Evolutionary conservation across 441 rosid genomes (phyloP).

Genomic region (Breynia disticha): DNA sequence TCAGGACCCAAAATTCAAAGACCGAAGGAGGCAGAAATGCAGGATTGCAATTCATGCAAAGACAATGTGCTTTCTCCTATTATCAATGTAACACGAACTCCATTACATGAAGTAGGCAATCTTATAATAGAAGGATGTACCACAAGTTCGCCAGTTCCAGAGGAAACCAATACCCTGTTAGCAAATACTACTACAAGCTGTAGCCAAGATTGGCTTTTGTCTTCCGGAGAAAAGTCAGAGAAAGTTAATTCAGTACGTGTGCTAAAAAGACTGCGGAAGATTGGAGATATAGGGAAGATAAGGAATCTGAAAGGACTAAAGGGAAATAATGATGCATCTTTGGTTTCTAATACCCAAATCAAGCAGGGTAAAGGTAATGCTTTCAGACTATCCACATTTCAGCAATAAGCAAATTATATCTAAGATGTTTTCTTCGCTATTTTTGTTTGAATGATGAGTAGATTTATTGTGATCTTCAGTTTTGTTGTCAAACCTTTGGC

Average conservation of each 20-base stretch:
- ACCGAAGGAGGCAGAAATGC: conserved; percentile 22
- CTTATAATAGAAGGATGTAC: conserved; percentile 20
- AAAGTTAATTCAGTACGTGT: conserved; percentile 33
- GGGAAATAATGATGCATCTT: conserved; percentile 29
- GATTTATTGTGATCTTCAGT: neutral
- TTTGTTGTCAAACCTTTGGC: neutral
- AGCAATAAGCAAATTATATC: neutral
- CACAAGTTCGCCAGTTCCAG: conserved; percentile 29
- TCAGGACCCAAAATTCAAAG: conserved; percentile 17
- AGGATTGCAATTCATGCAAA: conserved; percentile 14
- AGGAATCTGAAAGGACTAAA: conserved; percentile 18
- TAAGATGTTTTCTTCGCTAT: neutral
- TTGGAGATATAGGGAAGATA: conserved; percentile 37
- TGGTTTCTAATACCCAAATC: conserved; percentile 18
- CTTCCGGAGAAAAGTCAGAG: conserved; percentile 44
- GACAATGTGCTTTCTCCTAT: conserved; percentile 17
- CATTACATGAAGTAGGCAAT: conserved; percentile 16
- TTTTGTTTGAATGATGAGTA: neutral
- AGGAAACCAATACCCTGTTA: conserved; percentile 28
- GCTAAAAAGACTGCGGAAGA: conserved; percentile 69
- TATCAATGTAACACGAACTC: conserved; percentile 21
- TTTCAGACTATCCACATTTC: neutral
- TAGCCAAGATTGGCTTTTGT: conserved; percentile 63
- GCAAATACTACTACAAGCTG: conserved; percentile 27
- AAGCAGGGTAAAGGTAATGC: conserved; percentile 39